Evolutionary conservation across 345 rosid species (phyloP).

Genomic region (Eucalyptus lansdowneana): DNA sequence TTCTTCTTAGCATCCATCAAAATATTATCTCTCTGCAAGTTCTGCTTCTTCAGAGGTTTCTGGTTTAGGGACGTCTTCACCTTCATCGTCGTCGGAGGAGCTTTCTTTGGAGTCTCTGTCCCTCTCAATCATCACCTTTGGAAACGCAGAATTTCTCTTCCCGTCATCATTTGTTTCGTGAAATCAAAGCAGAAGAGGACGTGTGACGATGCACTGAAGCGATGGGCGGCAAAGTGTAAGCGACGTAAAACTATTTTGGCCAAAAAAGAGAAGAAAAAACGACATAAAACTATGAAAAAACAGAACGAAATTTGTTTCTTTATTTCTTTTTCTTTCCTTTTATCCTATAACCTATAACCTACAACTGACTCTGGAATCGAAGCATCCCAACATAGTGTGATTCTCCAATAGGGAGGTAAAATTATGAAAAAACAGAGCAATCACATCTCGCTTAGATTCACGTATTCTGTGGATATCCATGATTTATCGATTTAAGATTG

Average conservation of each 20-base stretch:
- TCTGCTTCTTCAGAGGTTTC: constrained; percentile 5
- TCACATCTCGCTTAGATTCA: too few relatives aligned
- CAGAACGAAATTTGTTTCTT: background rate
- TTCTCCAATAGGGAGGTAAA: too few relatives aligned
- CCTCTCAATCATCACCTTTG: constrained; percentile 43
- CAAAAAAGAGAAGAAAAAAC: too few relatives aligned
- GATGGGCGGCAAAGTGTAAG: background rate
- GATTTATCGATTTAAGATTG: too few relatives aligned
- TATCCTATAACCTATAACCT: too few relatives aligned
- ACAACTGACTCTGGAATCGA: too few relatives aligned
- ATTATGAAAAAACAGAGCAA: too few relatives aligned
- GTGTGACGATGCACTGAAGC: background rate
- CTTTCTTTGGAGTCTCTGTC: constrained; percentile 21
- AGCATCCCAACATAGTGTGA: too few relatives aligned
- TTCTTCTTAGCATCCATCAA: constrained; percentile 24
- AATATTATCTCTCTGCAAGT: background rate
- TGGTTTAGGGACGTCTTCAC: background rate
- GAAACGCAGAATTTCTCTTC: constrained; percentile 17
- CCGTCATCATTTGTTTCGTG: background rate
- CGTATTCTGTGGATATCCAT: too few relatives aligned
- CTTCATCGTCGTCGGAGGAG: constrained; percentile 31
- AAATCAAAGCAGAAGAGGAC: background rate
- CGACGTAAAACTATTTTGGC: background rate
- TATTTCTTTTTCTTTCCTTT: background rate
- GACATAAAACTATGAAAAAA: background rate